phyloP scores from a whole-genome alignment of 805 yeast species.

The Nadsonia fulvescens region DNA sequence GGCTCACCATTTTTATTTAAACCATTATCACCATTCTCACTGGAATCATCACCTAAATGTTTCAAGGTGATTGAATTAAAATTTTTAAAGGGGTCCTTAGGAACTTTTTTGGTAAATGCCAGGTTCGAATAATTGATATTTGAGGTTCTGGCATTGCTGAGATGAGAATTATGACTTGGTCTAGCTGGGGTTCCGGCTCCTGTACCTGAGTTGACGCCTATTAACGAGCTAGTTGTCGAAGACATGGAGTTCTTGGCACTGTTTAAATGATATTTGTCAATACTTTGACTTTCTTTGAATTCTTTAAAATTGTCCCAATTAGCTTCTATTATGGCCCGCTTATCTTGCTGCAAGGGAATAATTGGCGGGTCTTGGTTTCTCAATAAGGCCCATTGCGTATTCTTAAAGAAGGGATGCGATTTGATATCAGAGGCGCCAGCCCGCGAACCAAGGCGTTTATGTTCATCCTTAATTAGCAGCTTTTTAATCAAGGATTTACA shows the following conservation, averaged over 20 bases:
- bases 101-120: too few species aligned
- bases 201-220: too few species aligned
- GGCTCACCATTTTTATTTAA: conserved; percentile 2
- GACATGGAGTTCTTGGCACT: conserved; percentile 5
- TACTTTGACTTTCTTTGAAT: conserved; percentile 16
- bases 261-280: conserved; percentile 11
- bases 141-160: neutral
- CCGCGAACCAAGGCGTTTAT: conserved; percentile 73
- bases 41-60: conserved; percentile 38
- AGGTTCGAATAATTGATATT: too few species aligned
- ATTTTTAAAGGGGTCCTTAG: conserved; percentile 63
- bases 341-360: conserved; percentile 61
- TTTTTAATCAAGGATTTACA: conserved; percentile 72
- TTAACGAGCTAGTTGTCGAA: conserved; percentile 4
- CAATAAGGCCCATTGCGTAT: conserved; percentile 84
- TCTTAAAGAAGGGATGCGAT: conserved; percentile 79
- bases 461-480: conserved; percentile 73
- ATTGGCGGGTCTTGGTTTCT: conserved; percentile 91
- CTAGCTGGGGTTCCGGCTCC: too few species aligned
- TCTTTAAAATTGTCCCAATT: conserved; percentile 23
- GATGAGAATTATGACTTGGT: too few species aligned
- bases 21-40: conserved; percentile 29
- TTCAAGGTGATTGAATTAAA: conserved; percentile 77
- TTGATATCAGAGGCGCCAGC: conserved; percentile 93
- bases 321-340: too few species aligned